A percentile compares a stretch with the other conserved stretches of the same genome.
These are phyloP conservation scores for Rhizodiscina lignyota DNA, from an alignment of 495 filamentous ascomycete species.

Conservation along the genomic window DNA sequence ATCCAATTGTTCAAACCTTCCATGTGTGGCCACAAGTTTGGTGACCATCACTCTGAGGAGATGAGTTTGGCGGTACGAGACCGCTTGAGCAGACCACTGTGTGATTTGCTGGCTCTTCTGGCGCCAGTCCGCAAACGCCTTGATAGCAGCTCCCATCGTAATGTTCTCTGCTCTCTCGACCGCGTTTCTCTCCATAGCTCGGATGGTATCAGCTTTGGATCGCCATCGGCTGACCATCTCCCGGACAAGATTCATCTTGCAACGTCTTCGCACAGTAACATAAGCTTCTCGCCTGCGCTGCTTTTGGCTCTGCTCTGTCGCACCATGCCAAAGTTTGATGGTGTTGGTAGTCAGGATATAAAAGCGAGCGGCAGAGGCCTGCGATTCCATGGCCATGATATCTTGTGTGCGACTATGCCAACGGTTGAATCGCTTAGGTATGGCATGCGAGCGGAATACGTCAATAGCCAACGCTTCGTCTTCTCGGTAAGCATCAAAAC, in stretches of 20 bases:
- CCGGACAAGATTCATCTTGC: conserved; percentile 41
- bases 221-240: conserved; percentile 29
- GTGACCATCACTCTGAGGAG: too few relatives aligned
- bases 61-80: conserved; percentile 12
- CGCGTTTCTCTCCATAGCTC: too few relatives aligned
- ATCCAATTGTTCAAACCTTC: too few relatives aligned
- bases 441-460: conserved; percentile 33
- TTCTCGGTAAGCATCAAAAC: not conserved
- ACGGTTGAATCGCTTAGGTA: conserved; percentile 29
- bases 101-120: too few relatives aligned
- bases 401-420: conserved; percentile 31
- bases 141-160: too few relatives aligned
- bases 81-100: too few relatives aligned
- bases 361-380: conserved; percentile 38
- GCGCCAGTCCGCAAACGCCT: too few relatives aligned
- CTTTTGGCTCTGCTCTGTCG: conserved; percentile 31
- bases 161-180: too few relatives aligned
- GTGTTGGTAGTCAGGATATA: conserved; percentile 38
- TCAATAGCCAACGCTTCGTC: conserved; percentile 27
- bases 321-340: conserved; percentile 38
- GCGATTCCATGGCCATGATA: conserved; percentile 30
- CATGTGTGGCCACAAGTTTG: too few relatives aligned
- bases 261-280: conserved; percentile 33
- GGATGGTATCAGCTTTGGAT: too few relatives aligned
- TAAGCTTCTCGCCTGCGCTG: conserved; percentile 44